Conservation (phyloP, 306 rosid genomes). For the Arachis stenosperma region DNA sequence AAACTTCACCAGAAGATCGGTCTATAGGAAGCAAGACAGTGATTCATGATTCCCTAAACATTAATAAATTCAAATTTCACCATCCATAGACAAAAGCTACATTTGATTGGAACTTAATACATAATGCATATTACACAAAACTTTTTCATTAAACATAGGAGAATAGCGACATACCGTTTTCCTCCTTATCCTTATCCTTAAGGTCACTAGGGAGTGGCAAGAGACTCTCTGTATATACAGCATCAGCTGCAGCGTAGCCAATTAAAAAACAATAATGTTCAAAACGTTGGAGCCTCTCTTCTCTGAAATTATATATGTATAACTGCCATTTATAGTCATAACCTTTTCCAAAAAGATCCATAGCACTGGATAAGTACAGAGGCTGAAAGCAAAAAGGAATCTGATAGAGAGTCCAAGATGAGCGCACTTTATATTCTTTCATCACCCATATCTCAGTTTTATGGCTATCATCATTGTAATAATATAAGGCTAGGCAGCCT, state of each 20-base stretch:
- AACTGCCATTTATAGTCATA: no score
- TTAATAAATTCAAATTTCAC: neutral
- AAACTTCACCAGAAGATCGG: neutral
- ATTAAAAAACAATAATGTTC: no score
- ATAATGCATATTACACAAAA: neutral
- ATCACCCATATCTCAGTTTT: neutral
- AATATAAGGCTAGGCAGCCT: neutral
- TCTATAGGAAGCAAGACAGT: neutral
- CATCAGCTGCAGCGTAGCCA: no score
- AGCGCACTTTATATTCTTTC: neutral
- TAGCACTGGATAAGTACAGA: no score
- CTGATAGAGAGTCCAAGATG: neutral
- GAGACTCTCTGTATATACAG: neutral
- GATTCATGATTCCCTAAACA: neutral
- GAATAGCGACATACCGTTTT: neutral
- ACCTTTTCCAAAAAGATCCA: no score
- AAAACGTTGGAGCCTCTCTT: no score
- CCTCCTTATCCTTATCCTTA: neutral
- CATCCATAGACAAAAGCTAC: neutral
- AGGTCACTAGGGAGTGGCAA: neutral
- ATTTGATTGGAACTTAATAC: neutral
- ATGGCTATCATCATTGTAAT: accelerated
- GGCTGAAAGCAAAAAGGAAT: no score
- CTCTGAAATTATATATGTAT: no score
- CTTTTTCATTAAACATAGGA: no score